Percentiles rank a stretch among this genome's conserved stretches.
These are phyloP conservation scores for Kwoniella bestiolae DNA, from an alignment of 768 basidiomycete species.

Conservation along the genomic window DNA sequence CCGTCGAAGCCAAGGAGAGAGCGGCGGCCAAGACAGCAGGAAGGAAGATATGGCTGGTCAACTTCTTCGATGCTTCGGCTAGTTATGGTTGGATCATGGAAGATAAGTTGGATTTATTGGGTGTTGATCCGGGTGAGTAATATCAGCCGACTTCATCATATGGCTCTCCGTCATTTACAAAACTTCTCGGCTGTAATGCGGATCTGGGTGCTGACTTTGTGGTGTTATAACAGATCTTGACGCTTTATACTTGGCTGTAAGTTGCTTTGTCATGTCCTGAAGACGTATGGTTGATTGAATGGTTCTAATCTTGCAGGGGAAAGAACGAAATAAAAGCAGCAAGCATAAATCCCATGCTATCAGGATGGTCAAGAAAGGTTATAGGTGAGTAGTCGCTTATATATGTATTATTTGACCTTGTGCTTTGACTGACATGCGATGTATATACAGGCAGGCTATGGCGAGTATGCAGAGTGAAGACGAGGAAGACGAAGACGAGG, in stretches of 20 bases:
- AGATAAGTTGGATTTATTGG: constrained; percentile 68
- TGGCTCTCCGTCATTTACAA: not conserved
- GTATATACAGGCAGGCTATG: not conserved
- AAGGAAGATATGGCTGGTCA: constrained; percentile 67
- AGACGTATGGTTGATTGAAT: not conserved
- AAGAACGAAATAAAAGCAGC: constrained; percentile 61
- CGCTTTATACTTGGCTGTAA: constrained; percentile 64
- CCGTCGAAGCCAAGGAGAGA: constrained; percentile 25
- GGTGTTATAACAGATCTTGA: constrained; percentile 64
- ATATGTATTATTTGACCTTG: no score
- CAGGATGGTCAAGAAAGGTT: constrained; percentile 68
- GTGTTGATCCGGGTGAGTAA: constrained; percentile 69
- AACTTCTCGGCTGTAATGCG: not conserved
- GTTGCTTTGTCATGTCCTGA: constrained; percentile 10
- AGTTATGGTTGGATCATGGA: constrained; percentile 69
- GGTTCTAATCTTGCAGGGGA: constrained; percentile 29
- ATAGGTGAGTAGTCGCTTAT: no score
- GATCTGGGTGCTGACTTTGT: not conserved
- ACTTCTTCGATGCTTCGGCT: constrained; percentile 72
- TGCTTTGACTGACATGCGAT: no score
- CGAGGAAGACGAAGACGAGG: not conserved
- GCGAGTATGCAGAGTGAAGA: constrained; percentile 6
- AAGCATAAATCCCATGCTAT: constrained; percentile 65
- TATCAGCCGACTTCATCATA: not conserved
- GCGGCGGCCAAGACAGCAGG: constrained; percentile 55